Conservation (phyloP, 148 eudicot genomes). For the Persicaria tinctoria region DNA sequence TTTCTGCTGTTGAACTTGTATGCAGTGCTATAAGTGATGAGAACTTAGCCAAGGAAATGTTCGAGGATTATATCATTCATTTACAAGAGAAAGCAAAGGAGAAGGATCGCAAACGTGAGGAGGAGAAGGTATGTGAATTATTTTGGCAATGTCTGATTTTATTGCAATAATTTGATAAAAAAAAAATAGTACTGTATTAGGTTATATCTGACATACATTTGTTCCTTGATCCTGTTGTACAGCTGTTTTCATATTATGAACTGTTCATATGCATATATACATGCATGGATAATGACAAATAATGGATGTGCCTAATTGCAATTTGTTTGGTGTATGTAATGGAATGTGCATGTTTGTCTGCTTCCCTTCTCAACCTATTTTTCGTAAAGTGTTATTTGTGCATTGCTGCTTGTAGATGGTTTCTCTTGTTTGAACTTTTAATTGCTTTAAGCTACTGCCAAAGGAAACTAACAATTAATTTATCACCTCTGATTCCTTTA, state of each 20-base stretch:
- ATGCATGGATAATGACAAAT: neutral
- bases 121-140: conserved; percentile 62
- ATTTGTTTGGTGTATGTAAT: neutral
- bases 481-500: neutral
- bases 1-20: neutral
- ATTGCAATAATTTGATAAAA: neutral
- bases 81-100: conserved; percentile 88
- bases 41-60: conserved; percentile 53
- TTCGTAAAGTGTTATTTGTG: neutral
- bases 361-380: neutral
- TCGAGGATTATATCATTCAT: conserved; percentile 57
- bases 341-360: neutral
- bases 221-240: neutral
- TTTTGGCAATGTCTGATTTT: neutral
- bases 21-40: conserved; percentile 73
- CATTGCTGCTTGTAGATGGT: neutral
- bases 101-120: conserved; percentile 91
- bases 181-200: neutral
- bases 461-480: neutral
- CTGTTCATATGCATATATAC: neutral
- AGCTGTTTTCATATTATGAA: neutral
- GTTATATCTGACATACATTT: neutral
- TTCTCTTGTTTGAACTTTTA: neutral
- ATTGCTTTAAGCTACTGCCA: neutral
- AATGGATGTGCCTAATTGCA: neutral